phyloP scores from a whole-genome alignment of 768 basidiomycete species.

The Kwoniella heveanensis region DNA sequence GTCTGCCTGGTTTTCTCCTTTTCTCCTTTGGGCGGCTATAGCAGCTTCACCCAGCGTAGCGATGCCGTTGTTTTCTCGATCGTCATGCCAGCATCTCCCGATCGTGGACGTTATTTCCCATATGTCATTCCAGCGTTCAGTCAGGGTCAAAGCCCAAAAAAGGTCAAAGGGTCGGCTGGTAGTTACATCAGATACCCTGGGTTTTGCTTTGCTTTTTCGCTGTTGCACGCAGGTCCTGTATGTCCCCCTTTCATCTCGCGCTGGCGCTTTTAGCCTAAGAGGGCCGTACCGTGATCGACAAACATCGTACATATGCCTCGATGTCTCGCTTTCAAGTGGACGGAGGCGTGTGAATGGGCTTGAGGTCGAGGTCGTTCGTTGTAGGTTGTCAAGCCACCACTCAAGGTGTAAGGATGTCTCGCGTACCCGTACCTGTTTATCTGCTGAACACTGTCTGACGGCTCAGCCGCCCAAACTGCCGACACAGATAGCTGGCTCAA shows the following conservation, averaged over 20 bases:
- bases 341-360: not conserved
- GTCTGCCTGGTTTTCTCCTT: not conserved
- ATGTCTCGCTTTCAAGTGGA: not conserved
- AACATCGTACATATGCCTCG: not conserved
- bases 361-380: conserved; percentile 1
- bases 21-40: not conserved
- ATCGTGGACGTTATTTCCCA: conserved; percentile 8
- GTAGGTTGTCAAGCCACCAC: not conserved
- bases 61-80: conserved; percentile 20
- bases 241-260: too few species aligned
- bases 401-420: not conserved
- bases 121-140: not conserved
- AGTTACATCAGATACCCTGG: too few species aligned
- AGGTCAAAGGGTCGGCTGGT: too few species aligned
- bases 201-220: too few species aligned
- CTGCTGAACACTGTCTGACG: not conserved
- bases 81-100: conserved; percentile 24
- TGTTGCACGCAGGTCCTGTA: too few species aligned
- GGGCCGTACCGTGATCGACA: not conserved
- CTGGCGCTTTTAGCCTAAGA: too few species aligned
- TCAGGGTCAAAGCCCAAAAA: not conserved
- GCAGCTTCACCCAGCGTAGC: not conserved
- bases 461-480: not conserved
- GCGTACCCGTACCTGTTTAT: not conserved
- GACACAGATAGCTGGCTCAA: not conserved